phyloP scores from a whole-genome alignment of 371 early-diverging fungal species.

The Mortierella sp. region DNA sequence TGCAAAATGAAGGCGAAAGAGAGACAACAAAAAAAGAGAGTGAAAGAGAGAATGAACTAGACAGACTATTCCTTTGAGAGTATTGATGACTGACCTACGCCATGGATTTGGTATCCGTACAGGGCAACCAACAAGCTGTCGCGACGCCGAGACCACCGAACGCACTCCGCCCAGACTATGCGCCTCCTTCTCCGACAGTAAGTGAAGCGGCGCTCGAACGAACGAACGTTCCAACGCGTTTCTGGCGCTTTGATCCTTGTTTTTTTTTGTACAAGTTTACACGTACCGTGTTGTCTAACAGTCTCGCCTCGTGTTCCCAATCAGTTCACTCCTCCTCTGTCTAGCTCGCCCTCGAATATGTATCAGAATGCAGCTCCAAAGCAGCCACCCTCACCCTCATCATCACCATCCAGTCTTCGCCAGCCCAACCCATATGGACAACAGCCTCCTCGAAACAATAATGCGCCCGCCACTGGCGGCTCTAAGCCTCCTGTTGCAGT shows the following conservation, averaged over 20 bases:
- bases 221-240: too few species aligned
- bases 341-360: conserved; percentile 38
- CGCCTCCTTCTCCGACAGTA: conserved; percentile 47
- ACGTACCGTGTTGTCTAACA: background rate
- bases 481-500: conserved; percentile 23
- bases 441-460: conserved; percentile 24
- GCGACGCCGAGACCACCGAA: conserved; percentile 51
- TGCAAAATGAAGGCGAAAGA: too few species aligned
- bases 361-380: conserved; percentile 23
- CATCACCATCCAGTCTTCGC: conserved; percentile 29
- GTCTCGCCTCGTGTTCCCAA: conserved; percentile 17
- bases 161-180: conserved; percentile 35
- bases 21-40: background rate
- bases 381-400: conserved; percentile 25
- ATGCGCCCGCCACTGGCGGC: conserved; percentile 10
- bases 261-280: background rate
- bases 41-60: too few species aligned
- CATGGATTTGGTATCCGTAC: background rate
- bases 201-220: conserved; percentile 4
- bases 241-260: background rate
- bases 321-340: conserved; percentile 36
- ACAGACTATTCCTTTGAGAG: too few species aligned
- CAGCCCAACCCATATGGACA: conserved; percentile 40
- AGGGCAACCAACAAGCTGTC: conserved; percentile 39
- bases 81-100: conserved; percentile 3